A percentile compares a stretch with the other conserved stretches of the same genome.
Conservation (phyloP, 331 rosid genomes). For the Dryas integrifolia region DNA sequence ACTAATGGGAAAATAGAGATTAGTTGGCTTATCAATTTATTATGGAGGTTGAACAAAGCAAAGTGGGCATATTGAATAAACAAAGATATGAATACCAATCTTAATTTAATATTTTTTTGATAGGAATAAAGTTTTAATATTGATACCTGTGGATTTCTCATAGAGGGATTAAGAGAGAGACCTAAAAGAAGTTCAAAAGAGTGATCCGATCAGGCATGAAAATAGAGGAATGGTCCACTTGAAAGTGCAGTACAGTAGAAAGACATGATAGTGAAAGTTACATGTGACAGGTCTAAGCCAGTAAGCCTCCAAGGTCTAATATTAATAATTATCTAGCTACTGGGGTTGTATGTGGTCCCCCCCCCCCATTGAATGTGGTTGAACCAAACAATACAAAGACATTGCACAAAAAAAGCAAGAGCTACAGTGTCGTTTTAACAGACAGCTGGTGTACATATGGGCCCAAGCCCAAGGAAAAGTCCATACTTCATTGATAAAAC, state of each 20-base stretch:
- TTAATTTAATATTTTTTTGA: not conserved
- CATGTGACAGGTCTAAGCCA: constrained; percentile 41
- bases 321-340: constrained; percentile 28
- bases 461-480: not conserved
- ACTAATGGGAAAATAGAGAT: constrained; percentile 14
- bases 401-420: too few species aligned
- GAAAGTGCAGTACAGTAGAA: not conserved
- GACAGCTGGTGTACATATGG: not conserved
- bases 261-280: constrained; percentile 22
- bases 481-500: not conserved
- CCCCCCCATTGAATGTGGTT: constrained; percentile 16
- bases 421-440: constrained; percentile 6
- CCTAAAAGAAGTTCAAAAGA: constrained; percentile 10
- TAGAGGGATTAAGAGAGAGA: constrained; percentile 19
- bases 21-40: constrained; percentile 16
- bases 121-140: not conserved
- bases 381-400: constrained; percentile 24
- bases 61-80: constrained; percentile 14
- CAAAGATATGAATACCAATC: constrained; percentile 18
- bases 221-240: constrained; percentile 42
- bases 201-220: constrained; percentile 32
- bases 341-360: constrained; percentile 39
- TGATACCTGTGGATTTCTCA: constrained; percentile 19
- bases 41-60: constrained; percentile 22
- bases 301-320: not conserved